Conservation (phyloP, 2,329 filamentous ascomycete genomes). For the Claviceps quebecensis region DNA sequence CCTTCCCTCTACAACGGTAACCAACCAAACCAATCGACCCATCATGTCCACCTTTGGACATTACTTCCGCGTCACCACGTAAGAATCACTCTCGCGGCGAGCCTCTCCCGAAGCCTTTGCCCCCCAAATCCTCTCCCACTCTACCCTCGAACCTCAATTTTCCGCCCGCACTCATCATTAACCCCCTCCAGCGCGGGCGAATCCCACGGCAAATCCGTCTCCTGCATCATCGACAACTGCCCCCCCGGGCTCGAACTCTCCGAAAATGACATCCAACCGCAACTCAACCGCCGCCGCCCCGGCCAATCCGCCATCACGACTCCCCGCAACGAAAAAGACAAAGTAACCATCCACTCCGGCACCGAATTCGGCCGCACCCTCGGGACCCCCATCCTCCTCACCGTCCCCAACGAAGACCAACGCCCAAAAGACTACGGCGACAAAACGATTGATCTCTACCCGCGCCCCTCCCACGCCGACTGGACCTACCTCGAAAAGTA, state of each 20-base stretch:
- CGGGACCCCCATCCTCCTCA: slow-evolving; percentile 78
- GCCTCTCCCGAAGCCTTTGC: not conserved
- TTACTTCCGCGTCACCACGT: slow-evolving; percentile 73
- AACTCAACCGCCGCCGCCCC: slow-evolving; percentile 80
- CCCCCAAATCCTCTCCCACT: not conserved
- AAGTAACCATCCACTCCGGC: slow-evolving; percentile 82
- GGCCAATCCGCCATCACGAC: slow-evolving; percentile 86
- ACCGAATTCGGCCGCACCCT: slow-evolving; percentile 82
- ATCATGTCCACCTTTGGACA: slow-evolving; percentile 78
- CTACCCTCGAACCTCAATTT: not conserved
- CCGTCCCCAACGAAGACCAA: slow-evolving; percentile 86
- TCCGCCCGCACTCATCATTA: not conserved
- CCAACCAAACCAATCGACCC: not conserved
- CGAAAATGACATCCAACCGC: slow-evolving; percentile 81
- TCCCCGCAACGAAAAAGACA: slow-evolving; percentile 83
- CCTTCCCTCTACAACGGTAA: not conserved
- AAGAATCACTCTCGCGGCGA: slow-evolving; percentile 9
- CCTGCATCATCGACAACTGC: slow-evolving; percentile 86
- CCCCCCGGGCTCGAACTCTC: slow-evolving; percentile 78
- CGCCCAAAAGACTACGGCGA: slow-evolving; percentile 82
- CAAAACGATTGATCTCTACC: slow-evolving; percentile 82
- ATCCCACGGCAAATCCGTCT: slow-evolving; percentile 84
- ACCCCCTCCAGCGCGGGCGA: slow-evolving; percentile 28
- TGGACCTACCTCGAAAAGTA: slow-evolving; percentile 98
- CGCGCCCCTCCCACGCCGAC: slow-evolving; percentile 84